These are phyloP conservation scores for Fusarium sacchari DNA, from an alignment of 2,329 filamentous ascomycete genomes.

Conservation along the genomic window DNA sequence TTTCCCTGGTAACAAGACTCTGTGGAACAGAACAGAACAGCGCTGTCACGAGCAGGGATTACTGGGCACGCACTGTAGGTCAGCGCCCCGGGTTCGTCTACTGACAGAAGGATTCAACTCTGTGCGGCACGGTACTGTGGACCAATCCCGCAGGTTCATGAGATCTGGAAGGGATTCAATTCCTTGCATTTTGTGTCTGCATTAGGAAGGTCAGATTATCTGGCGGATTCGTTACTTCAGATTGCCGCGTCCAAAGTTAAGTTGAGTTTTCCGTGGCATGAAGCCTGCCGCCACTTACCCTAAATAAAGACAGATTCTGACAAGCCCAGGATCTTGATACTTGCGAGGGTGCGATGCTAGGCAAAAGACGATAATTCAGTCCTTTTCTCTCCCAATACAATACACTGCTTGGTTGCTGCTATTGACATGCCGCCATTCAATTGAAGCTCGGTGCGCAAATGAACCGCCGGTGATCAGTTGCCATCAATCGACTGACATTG, in stretches of 20 bases:
- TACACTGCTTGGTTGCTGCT: background rate
- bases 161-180: background rate
- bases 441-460: background rate
- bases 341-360: rapidly evolving
- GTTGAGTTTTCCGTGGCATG: background rate
- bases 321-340: no score
- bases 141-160: background rate
- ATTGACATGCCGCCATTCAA: background rate
- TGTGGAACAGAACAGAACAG: rapidly evolving
- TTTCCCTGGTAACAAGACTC: no score
- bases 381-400: background rate
- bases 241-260: background rate
- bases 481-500: no score
- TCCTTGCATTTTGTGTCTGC: background rate
- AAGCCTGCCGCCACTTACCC: background rate
- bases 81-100: background rate
- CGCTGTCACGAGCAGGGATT: background rate
- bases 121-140: background rate
- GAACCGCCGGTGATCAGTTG: no score
- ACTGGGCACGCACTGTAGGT: background rate
- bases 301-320: background rate
- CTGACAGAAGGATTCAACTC: background rate
- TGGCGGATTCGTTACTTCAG: background rate
- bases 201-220: background rate
- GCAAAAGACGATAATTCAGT: background rate